Conservation (phyloP, 106 monocot species). For the Apostasia shenzhenica region DNA sequence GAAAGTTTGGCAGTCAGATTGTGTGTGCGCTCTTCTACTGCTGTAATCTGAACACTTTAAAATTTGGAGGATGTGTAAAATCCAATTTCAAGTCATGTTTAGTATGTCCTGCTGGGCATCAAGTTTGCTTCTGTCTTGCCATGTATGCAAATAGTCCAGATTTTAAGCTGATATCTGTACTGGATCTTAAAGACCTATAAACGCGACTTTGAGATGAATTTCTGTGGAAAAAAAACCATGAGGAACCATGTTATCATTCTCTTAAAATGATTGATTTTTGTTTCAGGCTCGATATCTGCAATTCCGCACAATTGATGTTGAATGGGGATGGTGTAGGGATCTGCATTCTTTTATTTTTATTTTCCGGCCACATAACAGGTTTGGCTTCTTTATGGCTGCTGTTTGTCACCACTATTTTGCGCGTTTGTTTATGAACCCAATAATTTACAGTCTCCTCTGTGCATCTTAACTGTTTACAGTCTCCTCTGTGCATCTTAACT, state of each 20-base stretch:
- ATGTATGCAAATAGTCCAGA: too few species aligned
- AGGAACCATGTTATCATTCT: not conserved
- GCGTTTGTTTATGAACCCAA: not conserved
- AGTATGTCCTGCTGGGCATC: too few species aligned
- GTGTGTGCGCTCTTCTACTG: too few species aligned
- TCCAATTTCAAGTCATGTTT: too few species aligned
- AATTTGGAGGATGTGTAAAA: too few species aligned
- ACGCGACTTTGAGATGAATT: too few species aligned
- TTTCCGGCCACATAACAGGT: constrained; percentile 90
- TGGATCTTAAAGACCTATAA: too few species aligned
- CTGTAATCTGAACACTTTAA: too few species aligned
- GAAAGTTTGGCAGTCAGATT: too few species aligned
- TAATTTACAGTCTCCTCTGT: not conserved
- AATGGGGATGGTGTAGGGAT: constrained; percentile 99
- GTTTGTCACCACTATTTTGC: not conserved
- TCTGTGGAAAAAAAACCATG: too few species aligned
- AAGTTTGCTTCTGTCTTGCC: too few species aligned
- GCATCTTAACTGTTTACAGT: not conserved
- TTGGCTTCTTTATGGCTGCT: not conserved
- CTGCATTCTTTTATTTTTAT: constrained; percentile 98
- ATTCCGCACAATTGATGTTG: constrained; percentile 57
- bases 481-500: not conserved
- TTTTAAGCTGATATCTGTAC: too few species aligned
- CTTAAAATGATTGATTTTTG: constrained; percentile 1
- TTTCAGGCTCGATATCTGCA: constrained; percentile 66